Base-by-base conservation (phyloP, 352 stramenopile species). In the Globisporangium apiculatum region DNA sequence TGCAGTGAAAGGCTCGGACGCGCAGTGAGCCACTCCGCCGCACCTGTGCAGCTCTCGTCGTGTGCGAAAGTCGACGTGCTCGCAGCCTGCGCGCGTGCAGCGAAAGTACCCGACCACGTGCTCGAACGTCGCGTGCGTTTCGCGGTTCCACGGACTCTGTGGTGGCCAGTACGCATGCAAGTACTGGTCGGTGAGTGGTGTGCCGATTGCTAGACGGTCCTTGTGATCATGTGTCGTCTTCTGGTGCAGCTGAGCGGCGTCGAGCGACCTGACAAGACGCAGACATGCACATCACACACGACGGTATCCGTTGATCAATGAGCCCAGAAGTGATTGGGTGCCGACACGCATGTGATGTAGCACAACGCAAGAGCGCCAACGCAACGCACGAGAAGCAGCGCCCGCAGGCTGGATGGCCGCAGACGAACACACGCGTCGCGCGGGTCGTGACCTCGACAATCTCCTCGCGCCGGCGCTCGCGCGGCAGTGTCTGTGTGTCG, bases 151-250 rank as follows among this genome's bases (percentile, higher is more conserved):
- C 31, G 75, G 72, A 45, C 62, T 66, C 24, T 68, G 66, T 36
- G 66, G 58, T 0, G 78, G 76, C 78, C 76, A 88, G 53, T 81
- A 88, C 18, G 67, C 64, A 24, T 86, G 78, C 35, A 86, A 53
- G 53, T 84, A 84, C 53, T 88, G 76, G 37, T 88, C 76, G 0
- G 69, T 62, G 1, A 81, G 14, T 4, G 78, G 70, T 0, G 67
- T 77, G 1, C 66, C 57, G 7, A 55, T 68, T 18, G 70, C 72
- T 5, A 88, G 64, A 24, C 70, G 66, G 45, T 72, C 65, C 14
- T 68, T 71, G 8, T 72, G 62, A 7, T 82, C 58, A 24, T 88
- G 78, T 2, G 51, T 60, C 0, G 50, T 61, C 45, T 72, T 57
- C 49, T 88, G 78, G 49, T 86, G 78, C 3, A 83, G 48, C 40